These are phyloP conservation scores for Nannochloropsis granulata DNA, from an alignment of 108 stramenopile species.

Conservation along the genomic window DNA sequence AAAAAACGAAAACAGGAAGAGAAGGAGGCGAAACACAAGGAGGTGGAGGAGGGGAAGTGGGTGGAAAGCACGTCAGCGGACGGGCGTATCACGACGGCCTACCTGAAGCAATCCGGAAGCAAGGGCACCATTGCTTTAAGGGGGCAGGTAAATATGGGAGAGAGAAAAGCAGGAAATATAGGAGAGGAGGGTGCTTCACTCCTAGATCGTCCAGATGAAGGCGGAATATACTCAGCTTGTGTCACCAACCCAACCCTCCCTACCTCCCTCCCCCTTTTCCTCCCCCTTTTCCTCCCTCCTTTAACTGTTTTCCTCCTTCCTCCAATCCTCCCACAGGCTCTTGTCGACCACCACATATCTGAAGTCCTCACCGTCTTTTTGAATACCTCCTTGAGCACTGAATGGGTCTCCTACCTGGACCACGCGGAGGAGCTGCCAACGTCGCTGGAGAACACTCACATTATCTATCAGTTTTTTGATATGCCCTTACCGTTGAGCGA, in stretches of 20 bases:
- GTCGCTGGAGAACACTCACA: background rate
- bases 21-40: background rate
- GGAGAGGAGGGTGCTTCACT: too few relatives aligned
- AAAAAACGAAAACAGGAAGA: background rate
- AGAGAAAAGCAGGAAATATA: too few relatives aligned
- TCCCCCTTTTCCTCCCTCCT: background rate
- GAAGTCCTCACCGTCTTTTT: background rate
- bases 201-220: too few relatives aligned
- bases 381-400: background rate
- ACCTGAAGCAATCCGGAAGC: background rate
- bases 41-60: background rate
- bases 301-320: background rate
- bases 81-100: background rate
- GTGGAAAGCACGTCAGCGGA: background rate
- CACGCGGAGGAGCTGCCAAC: background rate
- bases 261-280: background rate
- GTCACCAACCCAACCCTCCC: background rate
- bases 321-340: background rate
- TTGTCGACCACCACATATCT: background rate
- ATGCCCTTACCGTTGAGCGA: background rate
- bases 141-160: background rate
- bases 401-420: background rate
- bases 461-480: background rate
- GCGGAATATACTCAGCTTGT: background rate
- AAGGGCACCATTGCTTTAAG: background rate